A percentile compares a stretch with the other conserved stretches of the same genome.
phyloP scores from a whole-genome alignment of 192 early-diverging fungal genomes.

The Lunasporangiospora selenospora region DNA sequence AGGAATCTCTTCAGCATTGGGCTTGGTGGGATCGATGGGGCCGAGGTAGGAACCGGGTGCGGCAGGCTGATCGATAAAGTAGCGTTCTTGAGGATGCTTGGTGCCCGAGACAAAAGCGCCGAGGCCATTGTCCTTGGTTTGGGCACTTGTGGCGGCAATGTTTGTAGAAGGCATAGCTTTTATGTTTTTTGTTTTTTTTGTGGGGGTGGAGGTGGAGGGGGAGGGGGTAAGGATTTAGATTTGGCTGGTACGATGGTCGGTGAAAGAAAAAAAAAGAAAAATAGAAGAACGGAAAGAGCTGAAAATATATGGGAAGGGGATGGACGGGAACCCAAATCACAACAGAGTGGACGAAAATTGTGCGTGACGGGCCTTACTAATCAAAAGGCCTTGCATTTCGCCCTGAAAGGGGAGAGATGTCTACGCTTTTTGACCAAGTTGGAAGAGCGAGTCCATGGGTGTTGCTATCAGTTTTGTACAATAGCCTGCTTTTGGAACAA shows the following conservation, averaged over 20 bases:
- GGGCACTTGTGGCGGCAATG: neutral
- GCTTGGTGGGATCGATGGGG: constrained; percentile 4
- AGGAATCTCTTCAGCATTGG: constrained; percentile 10
- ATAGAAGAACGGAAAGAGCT: neutral
- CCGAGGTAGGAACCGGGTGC: constrained; percentile 17
- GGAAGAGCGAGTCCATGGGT: too few relatives aligned
- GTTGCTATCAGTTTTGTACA: too few relatives aligned
- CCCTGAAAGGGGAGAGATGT: too few relatives aligned
- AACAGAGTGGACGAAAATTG: too few relatives aligned
- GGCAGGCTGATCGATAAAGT: constrained; percentile 10
- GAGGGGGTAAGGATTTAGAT: too few relatives aligned
- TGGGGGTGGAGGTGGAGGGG: neutral
- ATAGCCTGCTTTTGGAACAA: too few relatives aligned
- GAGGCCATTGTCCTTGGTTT: constrained; percentile 1
- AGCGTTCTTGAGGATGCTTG: constrained; percentile 10
- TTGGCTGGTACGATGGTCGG: too few relatives aligned
- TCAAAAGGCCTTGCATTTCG: too few relatives aligned
- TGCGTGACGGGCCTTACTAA: too few relatives aligned
- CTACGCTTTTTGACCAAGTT: too few relatives aligned
- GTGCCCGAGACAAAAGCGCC: too few relatives aligned
- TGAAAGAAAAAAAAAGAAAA: neutral
- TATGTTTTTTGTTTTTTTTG: neutral
- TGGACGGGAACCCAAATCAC: too few relatives aligned
- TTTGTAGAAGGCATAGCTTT: neutral
- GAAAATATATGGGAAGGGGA: neutral